Evolutionary conservation across 257 asterid genomes (phyloP).

Genomic region (Solanum ossicruentum): DNA sequence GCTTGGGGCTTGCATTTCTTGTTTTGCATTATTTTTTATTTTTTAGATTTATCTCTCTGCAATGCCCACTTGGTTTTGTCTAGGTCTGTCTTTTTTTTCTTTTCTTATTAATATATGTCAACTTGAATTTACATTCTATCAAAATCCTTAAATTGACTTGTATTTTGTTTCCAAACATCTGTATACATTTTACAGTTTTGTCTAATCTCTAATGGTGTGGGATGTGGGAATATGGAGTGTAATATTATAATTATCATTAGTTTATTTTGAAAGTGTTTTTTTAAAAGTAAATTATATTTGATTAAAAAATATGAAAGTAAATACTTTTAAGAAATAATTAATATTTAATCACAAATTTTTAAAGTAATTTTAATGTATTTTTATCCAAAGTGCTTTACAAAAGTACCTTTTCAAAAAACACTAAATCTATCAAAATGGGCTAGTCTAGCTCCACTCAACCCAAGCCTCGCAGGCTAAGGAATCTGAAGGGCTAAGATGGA

Average conservation of each 20-base stretch:
- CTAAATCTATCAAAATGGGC: no score
- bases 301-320: no score
- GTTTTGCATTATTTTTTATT: background rate
- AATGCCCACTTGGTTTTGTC: background rate
- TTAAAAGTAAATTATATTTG: background rate
- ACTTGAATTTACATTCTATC: background rate
- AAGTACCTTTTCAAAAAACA: no score
- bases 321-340: no score
- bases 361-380: no score
- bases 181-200: background rate
- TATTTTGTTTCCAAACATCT: background rate
- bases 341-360: no score
- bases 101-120: background rate
- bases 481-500: no score
- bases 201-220: background rate
- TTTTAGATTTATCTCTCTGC: background rate
- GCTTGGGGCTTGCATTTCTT: background rate
- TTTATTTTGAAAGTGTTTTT: background rate
- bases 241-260: no score
- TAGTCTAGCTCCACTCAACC: no score
- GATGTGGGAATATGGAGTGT: background rate
- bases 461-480: no score
- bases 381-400: background rate
- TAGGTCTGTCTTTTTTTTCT: background rate
- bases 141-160: background rate